phyloP scores from a whole-genome alignment of 140 eudicot genomes.

The Ambrosia hybrid region DNA sequence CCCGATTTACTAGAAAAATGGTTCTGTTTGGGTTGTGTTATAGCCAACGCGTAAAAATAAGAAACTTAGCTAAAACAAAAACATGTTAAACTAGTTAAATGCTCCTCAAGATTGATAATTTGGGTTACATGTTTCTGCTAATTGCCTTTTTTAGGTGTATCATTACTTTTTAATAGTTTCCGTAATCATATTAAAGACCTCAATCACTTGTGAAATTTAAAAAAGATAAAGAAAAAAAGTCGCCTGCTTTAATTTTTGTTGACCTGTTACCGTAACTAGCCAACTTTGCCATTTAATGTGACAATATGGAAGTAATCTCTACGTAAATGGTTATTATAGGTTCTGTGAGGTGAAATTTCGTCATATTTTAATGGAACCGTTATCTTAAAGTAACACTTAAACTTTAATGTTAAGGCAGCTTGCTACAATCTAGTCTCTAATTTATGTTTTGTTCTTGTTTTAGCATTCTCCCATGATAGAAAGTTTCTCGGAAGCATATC shows the following conservation, averaged over 20 bases:
- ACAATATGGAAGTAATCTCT: background rate
- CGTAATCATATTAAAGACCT: background rate
- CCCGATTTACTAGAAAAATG: too few species aligned
- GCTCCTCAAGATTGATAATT: background rate
- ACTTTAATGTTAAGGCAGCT: too few species aligned
- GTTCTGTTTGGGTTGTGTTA: background rate
- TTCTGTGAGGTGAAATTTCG: background rate
- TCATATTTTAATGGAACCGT: background rate
- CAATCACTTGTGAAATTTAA: background rate
- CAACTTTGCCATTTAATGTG: background rate
- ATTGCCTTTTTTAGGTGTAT: background rate
- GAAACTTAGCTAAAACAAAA: background rate
- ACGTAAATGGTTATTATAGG: background rate
- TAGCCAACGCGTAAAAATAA: background rate
- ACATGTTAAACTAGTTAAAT: background rate
- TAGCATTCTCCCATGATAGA: conserved; percentile 93
- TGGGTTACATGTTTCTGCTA: background rate
- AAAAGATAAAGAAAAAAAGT: background rate
- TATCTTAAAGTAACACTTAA: background rate
- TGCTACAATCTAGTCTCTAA: background rate
- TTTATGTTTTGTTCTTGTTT: conserved; percentile 21
- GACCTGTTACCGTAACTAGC: background rate
- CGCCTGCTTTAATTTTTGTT: background rate
- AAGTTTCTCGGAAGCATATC: conserved; percentile 96
- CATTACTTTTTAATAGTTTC: background rate